Evolutionary conservation across 768 basidiomycete species (phyloP).

Genomic region (Lanmaoa pseudosensibilis): DNA sequence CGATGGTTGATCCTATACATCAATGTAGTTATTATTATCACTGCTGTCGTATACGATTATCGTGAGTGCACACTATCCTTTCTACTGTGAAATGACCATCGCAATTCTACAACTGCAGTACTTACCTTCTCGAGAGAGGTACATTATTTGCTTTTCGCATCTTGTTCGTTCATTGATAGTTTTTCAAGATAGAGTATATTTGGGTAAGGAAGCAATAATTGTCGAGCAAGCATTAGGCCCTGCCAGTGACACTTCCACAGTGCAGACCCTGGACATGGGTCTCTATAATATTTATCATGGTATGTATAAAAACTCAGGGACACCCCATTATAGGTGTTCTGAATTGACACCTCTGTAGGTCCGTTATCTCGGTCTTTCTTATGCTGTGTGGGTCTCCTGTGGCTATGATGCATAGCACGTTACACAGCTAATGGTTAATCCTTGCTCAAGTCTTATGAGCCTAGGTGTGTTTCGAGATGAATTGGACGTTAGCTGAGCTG

Average conservation of each 20-base stretch:
- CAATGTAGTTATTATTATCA: background rate
- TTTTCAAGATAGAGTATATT: conserved; percentile 2
- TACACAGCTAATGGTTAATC: background rate
- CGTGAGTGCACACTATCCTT: too few species aligned
- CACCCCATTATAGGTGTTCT: too few species aligned
- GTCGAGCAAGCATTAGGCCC: too few species aligned
- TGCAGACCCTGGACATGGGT: background rate
- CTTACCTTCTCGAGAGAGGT: conserved; percentile 9
- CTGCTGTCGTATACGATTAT: too few species aligned
- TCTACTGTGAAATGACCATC: background rate
- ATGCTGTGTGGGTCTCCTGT: too few species aligned
- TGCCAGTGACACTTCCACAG: background rate
- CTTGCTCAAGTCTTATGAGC: background rate
- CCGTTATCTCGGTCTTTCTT: too few species aligned
- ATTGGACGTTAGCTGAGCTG: background rate
- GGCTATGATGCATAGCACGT: too few species aligned
- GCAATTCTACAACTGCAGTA: background rate
- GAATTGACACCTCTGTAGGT: too few species aligned
- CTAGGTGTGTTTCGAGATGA: too few species aligned
- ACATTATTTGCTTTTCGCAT: background rate
- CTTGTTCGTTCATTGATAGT: background rate
- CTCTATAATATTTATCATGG: conserved; percentile 1
- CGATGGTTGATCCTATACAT: background rate
- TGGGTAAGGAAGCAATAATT: background rate
- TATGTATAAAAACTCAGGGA: background rate